Evolutionary conservation across 805 yeast genomes (phyloP).

Genomic region (Ogataea populi-albae): DNA sequence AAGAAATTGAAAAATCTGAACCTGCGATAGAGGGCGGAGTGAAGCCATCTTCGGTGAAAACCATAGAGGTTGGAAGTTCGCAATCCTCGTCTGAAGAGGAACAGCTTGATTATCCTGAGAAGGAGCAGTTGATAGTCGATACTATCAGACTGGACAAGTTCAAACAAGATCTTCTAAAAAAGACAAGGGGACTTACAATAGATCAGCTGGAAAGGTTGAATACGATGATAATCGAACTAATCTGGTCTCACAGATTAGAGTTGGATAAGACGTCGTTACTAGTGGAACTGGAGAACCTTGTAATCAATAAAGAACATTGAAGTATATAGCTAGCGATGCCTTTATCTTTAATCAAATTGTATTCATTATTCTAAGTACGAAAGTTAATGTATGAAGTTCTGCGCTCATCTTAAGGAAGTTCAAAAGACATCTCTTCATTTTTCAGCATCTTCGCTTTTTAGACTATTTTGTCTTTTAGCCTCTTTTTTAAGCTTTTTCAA

Average conservation of each 20-base stretch:
- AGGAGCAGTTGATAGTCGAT: constrained; percentile 32
- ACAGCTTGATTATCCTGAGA: constrained; percentile 25
- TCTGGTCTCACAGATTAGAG: constrained; percentile 63
- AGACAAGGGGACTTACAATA: constrained; percentile 41
- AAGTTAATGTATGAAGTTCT: no score
- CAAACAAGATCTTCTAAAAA: constrained; percentile 33
- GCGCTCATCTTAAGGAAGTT: no score
- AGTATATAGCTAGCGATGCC: no score
- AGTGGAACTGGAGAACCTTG: constrained; percentile 28
- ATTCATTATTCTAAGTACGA: no score
- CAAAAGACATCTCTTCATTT: no score
- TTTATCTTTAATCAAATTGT: no score
- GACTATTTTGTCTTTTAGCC: no score
- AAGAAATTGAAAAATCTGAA: constrained; percentile 8
- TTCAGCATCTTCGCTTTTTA: neutral
- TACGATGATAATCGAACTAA: constrained; percentile 65
- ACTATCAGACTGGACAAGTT: constrained; percentile 28
- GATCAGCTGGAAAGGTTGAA: constrained; percentile 62
- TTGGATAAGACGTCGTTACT: constrained; percentile 44
- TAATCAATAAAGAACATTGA: no score
- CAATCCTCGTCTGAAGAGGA: constrained; percentile 15
- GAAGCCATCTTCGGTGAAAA: constrained; percentile 5
- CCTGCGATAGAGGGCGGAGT: constrained; percentile 15
- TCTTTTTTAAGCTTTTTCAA: constrained; percentile 14
- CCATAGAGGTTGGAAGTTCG: constrained; percentile 6